Evolutionary conservation across 192 early-diverging fungal species (phyloP), one percentile per base, ranked within the genome.

Genomic region (Ambispora gerdemannii): DNA sequence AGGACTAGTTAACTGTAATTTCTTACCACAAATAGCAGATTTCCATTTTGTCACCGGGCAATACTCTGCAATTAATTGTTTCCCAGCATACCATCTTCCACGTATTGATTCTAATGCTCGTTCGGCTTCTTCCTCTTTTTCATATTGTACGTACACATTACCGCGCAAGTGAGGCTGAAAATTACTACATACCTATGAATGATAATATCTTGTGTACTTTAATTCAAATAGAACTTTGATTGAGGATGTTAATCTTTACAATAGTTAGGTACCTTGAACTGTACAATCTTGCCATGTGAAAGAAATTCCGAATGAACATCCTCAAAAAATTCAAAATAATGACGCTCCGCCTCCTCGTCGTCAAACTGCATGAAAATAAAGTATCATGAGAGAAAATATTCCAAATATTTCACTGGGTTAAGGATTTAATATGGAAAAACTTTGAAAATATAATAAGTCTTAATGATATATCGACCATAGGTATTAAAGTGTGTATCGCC

Each of bases 111-210:
- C 38, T 22, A 81, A 17, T 22, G 80, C 80, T 20, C 34, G 22
- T 30, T 73, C 64, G 20, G 80, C 67, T 63, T 78, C 74, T 34
- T 63, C 59, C 33, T 82, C 78, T 4, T 71, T 82, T 34, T 49
- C 32, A 61, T 82, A 81, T 50, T 81, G 79, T 24, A 81, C 63
- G 60, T 81, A 81, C 3, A 81, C 79, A 43, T 81, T 81, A 34
- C 80, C 80, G 31, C 80, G 75, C 7, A 81, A 65, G 55, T 80
- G 80, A 13, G 32, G 19, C 22, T 74, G 63, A 50, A 78, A 67
- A 47, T 82, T 80, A 69, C 52, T 81, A 59, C 79, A 81, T 2
- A 80, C 67, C 66, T 78, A 47, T 15, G 65, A 31, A 62, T 32
- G 27, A 0, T 32, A 8, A 32, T 19, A 34, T 4, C 1, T 13